A percentile compares a stretch with the other conserved stretches of the same genome.
Conservation (phyloP, 1,284 basidiomycete genomes). For the Thelephora terrestris region DNA sequence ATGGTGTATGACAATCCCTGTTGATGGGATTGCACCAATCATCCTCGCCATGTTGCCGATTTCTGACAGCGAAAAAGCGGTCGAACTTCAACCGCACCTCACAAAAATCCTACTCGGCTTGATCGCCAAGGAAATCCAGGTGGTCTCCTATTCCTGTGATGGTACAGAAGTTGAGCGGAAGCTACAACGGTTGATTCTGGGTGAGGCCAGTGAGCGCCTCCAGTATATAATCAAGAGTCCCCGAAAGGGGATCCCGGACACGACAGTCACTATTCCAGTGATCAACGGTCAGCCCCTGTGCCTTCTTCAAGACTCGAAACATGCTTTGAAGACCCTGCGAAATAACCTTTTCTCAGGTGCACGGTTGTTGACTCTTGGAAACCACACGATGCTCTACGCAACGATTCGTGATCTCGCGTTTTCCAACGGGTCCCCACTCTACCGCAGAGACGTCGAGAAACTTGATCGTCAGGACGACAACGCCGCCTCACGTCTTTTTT, state of each 20-base stretch:
- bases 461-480: no score
- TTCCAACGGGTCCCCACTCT: slow-evolving; percentile 15
- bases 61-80: slow-evolving; percentile 10
- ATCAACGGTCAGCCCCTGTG: slow-evolving; percentile 11
- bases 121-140: slow-evolving; percentile 1
- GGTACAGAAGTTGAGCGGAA: slow-evolving; percentile 15
- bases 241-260: not conserved
- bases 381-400: slow-evolving; percentile 4
- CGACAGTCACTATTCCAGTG: slow-evolving; percentile 8
- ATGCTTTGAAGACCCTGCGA: slow-evolving; percentile 20
- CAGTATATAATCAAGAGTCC: not conserved
- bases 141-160: no score
- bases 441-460: slow-evolving; percentile 23
- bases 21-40: slow-evolving; percentile 17
- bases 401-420: slow-evolving; percentile 4
- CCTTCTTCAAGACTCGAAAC: slow-evolving; percentile 23
- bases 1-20: slow-evolving; percentile 17
- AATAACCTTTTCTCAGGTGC: slow-evolving; percentile 22
- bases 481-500: slow-evolving; percentile 27
- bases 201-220: not conserved
- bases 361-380: slow-evolving; percentile 15
- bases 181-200: slow-evolving; percentile 8
- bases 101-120: slow-evolving; percentile 7
- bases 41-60: slow-evolving; percentile 21
- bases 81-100: slow-evolving; percentile 8